Percentiles rank a stretch among this genome's conserved stretches.
phyloP scores from a whole-genome alignment of 2,329 filamentous ascomycete genomes.

The Zymoseptoria passerinii region DNA sequence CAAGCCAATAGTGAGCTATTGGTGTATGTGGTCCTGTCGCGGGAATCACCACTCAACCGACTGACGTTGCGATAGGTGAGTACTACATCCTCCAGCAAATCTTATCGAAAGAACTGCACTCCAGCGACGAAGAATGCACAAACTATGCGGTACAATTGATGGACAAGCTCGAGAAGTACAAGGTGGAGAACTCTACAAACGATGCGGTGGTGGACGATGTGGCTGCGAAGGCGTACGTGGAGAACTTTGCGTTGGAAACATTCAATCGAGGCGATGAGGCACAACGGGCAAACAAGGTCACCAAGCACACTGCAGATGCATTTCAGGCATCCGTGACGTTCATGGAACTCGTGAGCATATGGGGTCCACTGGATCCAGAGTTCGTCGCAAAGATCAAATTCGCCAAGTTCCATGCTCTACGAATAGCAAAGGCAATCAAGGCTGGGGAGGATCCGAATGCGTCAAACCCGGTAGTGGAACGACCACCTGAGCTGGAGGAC shows the following conservation, averaged over 20 bases:
- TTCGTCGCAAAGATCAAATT: slow-evolving; percentile 83
- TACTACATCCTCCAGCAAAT: slow-evolving; percentile 94
- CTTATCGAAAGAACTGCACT: slow-evolving; percentile 70
- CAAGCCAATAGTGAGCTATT: slow-evolving; percentile 87
- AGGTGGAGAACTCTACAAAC: slow-evolving; percentile 64
- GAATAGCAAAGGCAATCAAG: slow-evolving; percentile 85
- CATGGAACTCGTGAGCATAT: slow-evolving; percentile 78
- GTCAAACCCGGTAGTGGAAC: slow-evolving; percentile 67
- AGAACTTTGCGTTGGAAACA: slow-evolving; percentile 85
- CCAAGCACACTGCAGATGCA: slow-evolving; percentile 82
- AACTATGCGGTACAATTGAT: slow-evolving; percentile 75
- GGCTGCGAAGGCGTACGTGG: slow-evolving; percentile 82
- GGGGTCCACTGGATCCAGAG: slow-evolving; percentile 67
- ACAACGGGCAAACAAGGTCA: slow-evolving; percentile 57
- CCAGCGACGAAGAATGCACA: slow-evolving; percentile 66
- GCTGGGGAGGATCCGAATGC: slow-evolving; percentile 87
- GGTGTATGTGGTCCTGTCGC: slow-evolving; percentile 58
- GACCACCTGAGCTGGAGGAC: slow-evolving; percentile 8
- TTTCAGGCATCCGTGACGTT: slow-evolving; percentile 91
- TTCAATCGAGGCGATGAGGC: slow-evolving; percentile 77
- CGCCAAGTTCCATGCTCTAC: slow-evolving; percentile 87
- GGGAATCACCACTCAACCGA: slow-evolving; percentile 12
- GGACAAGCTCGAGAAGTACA: slow-evolving; percentile 82
- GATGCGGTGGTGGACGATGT: slow-evolving; percentile 79
- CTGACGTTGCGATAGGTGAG: slow-evolving; percentile 50